Evolutionary conservation across 306 rosid genomes (phyloP).

Genomic region (Betula pendula): DNA sequence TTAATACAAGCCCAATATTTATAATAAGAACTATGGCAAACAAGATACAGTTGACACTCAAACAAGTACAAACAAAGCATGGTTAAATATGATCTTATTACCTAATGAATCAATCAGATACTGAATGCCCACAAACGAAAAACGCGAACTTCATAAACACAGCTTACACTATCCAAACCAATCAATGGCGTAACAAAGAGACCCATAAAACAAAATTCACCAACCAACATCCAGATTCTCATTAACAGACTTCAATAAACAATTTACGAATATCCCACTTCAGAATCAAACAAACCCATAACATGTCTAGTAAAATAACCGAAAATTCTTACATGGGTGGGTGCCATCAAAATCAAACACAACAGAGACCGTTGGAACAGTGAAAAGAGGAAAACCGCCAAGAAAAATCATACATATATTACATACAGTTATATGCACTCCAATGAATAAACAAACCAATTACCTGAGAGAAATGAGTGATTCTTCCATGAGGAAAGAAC

Average conservation of each 20-base stretch:
- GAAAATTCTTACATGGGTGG: not conserved
- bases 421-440: not conserved
- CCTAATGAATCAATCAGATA: conserved; percentile 5
- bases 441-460: not conserved
- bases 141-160: not conserved
- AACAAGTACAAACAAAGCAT: not conserved
- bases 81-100: not conserved
- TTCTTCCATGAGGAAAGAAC: conserved; percentile 36
- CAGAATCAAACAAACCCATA: conserved; percentile 16
- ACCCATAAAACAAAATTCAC: conserved; percentile 6
- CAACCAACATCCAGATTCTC: conserved; percentile 1
- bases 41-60: conserved; percentile 1
- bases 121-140: conserved; percentile 1
- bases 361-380: not conserved
- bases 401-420: not conserved
- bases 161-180: not conserved
- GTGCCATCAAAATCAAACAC: conserved; percentile 22
- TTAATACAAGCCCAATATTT: conserved; percentile 6
- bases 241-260: not conserved
- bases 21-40: not conserved
- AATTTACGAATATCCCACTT: not conserved
- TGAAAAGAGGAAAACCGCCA: not conserved
- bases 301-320: not conserved
- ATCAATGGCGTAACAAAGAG: not conserved
- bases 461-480: conserved; percentile 38